Evolutionary conservation across 345 rosid genomes (phyloP).

Genomic region (Psidium guajava): DNA sequence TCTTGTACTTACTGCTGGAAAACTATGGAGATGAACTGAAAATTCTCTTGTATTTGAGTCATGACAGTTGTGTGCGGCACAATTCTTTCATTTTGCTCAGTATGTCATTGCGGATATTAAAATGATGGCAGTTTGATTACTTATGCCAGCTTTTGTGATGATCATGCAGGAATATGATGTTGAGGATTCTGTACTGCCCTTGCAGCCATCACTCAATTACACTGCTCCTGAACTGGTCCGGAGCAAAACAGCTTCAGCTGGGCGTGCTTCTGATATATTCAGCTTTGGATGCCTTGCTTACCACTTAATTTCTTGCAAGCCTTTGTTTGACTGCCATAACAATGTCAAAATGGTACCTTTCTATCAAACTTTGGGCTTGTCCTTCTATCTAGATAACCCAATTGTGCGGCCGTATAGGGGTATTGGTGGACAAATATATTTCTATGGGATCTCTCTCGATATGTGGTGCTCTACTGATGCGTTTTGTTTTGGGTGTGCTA

Average conservation of each 20-base stretch:
- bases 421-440: neutral
- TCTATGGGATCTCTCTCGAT: neutral
- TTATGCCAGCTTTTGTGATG: conserved; percentile 1
- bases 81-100: neutral
- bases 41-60: neutral
- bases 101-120: neutral
- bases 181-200: conserved; percentile 89
- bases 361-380: neutral
- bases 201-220: conserved; percentile 88
- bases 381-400: neutral
- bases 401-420: neutral
- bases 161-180: conserved; percentile 78
- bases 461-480: neutral
- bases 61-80: neutral
- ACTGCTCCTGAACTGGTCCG: conserved; percentile 91
- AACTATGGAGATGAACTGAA: neutral
- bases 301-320: conserved; percentile 84
- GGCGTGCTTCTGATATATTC: conserved; percentile 76
- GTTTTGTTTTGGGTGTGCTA: conserved; percentile 1
- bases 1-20: neutral
- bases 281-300: conserved; percentile 94
- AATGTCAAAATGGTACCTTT: conserved; percentile 84
- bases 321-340: conserved; percentile 88
- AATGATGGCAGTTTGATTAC: neutral
- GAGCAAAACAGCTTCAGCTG: conserved; percentile 59